Conservation (phyloP, 164 flowering plant species). For the Houttuynia cordata region DNA sequence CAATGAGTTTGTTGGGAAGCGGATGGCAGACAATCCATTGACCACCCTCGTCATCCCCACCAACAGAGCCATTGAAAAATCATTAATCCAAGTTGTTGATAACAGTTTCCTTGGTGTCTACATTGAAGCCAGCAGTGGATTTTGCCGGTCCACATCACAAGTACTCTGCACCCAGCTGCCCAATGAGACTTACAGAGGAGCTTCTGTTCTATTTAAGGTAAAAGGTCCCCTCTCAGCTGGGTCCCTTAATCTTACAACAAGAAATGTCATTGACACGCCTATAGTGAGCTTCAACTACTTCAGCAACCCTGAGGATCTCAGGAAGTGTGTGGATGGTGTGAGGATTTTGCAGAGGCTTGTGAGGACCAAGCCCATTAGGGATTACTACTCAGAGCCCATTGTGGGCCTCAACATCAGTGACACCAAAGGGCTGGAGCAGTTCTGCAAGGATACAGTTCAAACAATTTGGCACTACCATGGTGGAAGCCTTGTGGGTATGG, state of each 20-base stretch:
- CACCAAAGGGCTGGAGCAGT: constrained; percentile 43
- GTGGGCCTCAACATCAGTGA: constrained; percentile 26
- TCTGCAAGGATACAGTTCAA: constrained; percentile 68
- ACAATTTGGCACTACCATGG: constrained; percentile 96
- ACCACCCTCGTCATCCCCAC: constrained; percentile 63
- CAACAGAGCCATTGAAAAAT: constrained; percentile 37
- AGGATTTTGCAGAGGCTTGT: too few relatives aligned
- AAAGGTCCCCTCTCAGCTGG: constrained; percentile 59
- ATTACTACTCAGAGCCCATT: constrained; percentile 14
- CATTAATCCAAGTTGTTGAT: constrained; percentile 78
- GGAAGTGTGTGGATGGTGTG: constrained; percentile 65
- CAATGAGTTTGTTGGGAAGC: constrained; percentile 61
- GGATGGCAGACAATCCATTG: constrained; percentile 85
- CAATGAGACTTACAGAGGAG: constrained; percentile 61
- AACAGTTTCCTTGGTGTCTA: constrained; percentile 72
- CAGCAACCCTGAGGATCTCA: constrained; percentile 49
- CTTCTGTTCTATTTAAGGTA: constrained; percentile 67
- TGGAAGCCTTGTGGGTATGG: constrained; percentile 65
- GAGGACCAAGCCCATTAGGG: constrained; percentile 27
- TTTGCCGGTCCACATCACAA: constrained; percentile 50
- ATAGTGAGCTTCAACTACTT: constrained; percentile 85
- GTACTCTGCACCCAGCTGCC: constrained; percentile 59
- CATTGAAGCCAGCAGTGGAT: constrained; percentile 87
- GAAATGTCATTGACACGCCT: constrained; percentile 60
- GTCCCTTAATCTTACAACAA: constrained; percentile 34